A percentile compares a stretch with the other conserved stretches of the same genome.
phyloP scores from a whole-genome alignment of 1,284 basidiomycete species.

The Trichosporon ovoides region DNA sequence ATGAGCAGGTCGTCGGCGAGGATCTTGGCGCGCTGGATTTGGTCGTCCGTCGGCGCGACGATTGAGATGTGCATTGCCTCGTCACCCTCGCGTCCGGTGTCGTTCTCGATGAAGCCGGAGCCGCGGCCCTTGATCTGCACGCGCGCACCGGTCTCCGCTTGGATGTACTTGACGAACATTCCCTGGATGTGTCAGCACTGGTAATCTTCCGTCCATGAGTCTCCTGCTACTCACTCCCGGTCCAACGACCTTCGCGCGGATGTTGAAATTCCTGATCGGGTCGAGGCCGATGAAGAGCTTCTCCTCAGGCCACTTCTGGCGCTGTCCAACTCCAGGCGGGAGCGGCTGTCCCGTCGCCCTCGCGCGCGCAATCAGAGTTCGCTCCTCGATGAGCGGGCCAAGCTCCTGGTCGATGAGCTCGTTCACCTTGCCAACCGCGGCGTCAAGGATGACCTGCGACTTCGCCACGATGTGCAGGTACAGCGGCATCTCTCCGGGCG shows the following conservation, averaged over 20 bases:
- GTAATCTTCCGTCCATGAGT: no score
- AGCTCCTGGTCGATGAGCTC: conserved; percentile 80
- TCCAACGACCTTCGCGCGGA: conserved; percentile 94
- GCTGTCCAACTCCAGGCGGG: conserved; percentile 29
- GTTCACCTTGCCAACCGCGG: conserved; percentile 74
- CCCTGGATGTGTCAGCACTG: conserved; percentile 55
- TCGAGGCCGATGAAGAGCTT: conserved; percentile 84
- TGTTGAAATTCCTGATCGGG: conserved; percentile 90
- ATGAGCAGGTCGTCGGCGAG: conserved; percentile 83
- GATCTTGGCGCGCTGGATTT: conserved; percentile 78
- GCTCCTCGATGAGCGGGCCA: conserved; percentile 80
- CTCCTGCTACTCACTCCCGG: conserved; percentile 63
- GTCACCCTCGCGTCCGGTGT: conserved; percentile 82
- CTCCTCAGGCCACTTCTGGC: conserved; percentile 93
- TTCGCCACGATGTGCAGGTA: conserved; percentile 90
- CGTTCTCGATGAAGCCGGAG: conserved; percentile 90
- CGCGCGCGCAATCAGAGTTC: conserved; percentile 51
- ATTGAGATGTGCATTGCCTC: conserved; percentile 94
- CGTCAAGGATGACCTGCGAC: conserved; percentile 70
- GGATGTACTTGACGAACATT: conserved; percentile 97
- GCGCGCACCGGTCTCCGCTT: conserved; percentile 88
- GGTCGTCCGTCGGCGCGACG: conserved; percentile 81
- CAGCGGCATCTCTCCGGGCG: conserved; percentile 85
- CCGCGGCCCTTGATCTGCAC: conserved; percentile 98
- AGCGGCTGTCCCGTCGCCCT: conserved; percentile 40